phyloP scores from a whole-genome alignment of 176 grass and related monocot genomes.

The Oryza nivara region DNA sequence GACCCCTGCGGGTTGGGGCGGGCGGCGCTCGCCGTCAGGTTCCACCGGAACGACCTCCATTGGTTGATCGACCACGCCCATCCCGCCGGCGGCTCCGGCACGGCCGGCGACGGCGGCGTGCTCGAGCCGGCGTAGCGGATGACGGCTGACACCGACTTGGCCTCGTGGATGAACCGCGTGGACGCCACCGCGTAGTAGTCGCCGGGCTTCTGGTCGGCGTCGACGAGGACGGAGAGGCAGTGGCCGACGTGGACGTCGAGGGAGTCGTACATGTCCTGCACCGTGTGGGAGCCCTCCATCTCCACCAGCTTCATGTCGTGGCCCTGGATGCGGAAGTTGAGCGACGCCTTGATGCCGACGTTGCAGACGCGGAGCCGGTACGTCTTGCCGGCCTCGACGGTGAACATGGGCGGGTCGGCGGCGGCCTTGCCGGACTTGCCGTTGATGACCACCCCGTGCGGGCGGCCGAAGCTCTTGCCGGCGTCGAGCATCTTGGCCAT shows the following conservation, averaged over 20 bases:
- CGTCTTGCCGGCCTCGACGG: conserved; percentile 61
- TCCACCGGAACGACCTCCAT: conserved; percentile 91
- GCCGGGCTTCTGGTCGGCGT: conserved; percentile 61
- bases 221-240: conserved; percentile 67
- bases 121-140: conserved; percentile 64
- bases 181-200: conserved; percentile 75
- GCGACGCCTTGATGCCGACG: conserved; percentile 60
- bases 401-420: conserved; percentile 44
- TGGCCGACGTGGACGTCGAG: conserved; percentile 72
- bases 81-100: conserved; percentile 45
- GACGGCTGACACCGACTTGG: conserved; percentile 26
- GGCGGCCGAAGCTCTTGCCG: conserved; percentile 51
- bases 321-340: conserved; percentile 88
- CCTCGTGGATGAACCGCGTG: conserved; percentile 55
- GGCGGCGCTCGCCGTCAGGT: conserved; percentile 91
- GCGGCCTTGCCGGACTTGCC: conserved; percentile 43
- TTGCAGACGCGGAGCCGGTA: conserved; percentile 78
- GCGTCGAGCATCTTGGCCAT: conserved; percentile 46
- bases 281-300: conserved; percentile 68
- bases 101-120: conserved; percentile 35
- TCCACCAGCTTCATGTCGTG: conserved; percentile 72
- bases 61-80: conserved; percentile 93
- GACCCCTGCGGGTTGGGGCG: conserved; percentile 96
- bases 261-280: conserved; percentile 62
- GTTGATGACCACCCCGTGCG: conserved; percentile 61